A percentile compares a stretch with the other conserved stretches of the same genome.
Conservation (phyloP, 2,329 filamentous ascomycete species). For the Pseudocercospora cruenta region DNA sequence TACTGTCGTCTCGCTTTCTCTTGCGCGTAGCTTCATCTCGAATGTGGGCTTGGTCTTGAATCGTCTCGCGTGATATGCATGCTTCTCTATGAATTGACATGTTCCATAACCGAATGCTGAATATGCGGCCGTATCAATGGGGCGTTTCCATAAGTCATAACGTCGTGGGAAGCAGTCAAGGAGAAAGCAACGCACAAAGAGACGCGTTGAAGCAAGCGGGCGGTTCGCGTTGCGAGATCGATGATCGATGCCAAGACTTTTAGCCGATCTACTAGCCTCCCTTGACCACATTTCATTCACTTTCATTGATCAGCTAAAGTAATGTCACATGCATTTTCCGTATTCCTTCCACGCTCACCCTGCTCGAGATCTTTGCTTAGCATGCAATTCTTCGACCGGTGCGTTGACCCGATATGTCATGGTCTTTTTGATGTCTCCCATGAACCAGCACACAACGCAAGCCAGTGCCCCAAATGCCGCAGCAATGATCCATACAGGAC, state of each 20-base stretch:
- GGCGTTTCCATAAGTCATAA: conserved; percentile 18
- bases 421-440: conserved; percentile 14
- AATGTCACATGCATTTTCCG: neutral
- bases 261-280: neutral
- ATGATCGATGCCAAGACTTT: conserved; percentile 11
- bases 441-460: conserved; percentile 20
- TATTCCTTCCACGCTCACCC: neutral
- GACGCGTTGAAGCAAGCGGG: conserved; percentile 7
- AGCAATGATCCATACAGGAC: conserved; percentile 42
- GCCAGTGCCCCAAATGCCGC: conserved; percentile 25
- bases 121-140: conserved; percentile 24
- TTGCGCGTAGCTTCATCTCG: conserved; percentile 19
- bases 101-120: conserved; percentile 10
- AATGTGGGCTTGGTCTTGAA: neutral
- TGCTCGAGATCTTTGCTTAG: neutral
- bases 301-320: neutral
- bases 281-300: neutral
- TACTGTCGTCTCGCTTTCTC: conserved; percentile 22
- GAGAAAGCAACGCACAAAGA: neutral
- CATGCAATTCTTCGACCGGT: conserved; percentile 12
- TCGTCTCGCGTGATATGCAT: conserved; percentile 20
- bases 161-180: neutral
- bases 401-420: conserved; percentile 25
- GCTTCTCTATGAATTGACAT: conserved; percentile 26
- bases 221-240: neutral